Evolutionary conservation across 345 rosid species (phyloP), one percentile per base, ranked within the genome.

Genomic region (Lagerstroemia speciosa): DNA sequence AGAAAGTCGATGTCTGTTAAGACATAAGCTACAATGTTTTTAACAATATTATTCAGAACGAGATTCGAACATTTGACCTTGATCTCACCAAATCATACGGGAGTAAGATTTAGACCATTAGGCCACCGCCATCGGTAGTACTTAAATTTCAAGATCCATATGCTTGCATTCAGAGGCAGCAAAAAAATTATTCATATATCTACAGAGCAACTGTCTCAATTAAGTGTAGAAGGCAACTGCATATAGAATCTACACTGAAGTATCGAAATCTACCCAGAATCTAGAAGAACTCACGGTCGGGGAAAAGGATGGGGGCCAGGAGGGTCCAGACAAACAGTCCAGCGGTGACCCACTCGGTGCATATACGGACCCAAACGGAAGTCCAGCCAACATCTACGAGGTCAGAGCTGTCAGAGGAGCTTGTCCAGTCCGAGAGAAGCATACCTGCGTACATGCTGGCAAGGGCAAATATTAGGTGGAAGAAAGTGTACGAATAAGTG

Each of bases 371-470:
- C 99, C 99, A 91, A 7, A 94, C 98, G 9, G 98, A 91, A 36
- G 96, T 91, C 99, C 99, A 94, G 43, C 97, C 98, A 50, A 94
- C 96, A 16, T 94, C 96, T 17, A 91, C 79, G 57, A 91, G 86
- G 72, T 87, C 83, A 2, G 88, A 80, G 78, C 85, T 87, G 69
- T 91, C 95, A 1, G 93, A 78, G 8, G 92, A 74, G 79, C 78
- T 88, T 22, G 95, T 86, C 99, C 99, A 94, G 70, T 91, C 96
- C 0, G 98, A 89, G 65, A 94, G 93, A 75, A 94, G 98, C 99
- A 94, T 94, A 32, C 92, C 96, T 0, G 99, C 81, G 76, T 94
- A 94, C 98, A 94, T 94, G 84, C 98, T 94, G 8, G 97, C 98
- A 40, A 94, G 82, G 19, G 97, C 95, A 68, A 94, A 94, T 66